Evolutionary conservation across 2,329 filamentous ascomycete genomes (phyloP).

Genomic region (Diaporthe batatas): DNA sequence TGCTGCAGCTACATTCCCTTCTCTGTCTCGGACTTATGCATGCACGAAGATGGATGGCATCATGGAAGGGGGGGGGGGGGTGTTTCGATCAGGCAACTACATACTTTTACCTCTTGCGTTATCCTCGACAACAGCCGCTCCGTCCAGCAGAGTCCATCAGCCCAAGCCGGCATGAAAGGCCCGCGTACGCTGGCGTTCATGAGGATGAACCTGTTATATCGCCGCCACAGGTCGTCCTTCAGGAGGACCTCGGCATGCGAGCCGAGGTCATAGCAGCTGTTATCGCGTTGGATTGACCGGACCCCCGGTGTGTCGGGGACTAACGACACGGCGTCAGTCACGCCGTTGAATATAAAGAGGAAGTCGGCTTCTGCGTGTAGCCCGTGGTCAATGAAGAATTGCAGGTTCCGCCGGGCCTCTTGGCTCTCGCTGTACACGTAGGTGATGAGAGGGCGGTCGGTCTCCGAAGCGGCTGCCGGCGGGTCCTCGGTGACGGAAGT

Average conservation of each 20-base stretch:
- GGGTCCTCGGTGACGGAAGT: neutral
- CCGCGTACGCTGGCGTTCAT: too few species aligned
- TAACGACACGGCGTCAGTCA: conserved; percentile 43
- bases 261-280: conserved; percentile 48
- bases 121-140: too few species aligned
- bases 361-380: conserved; percentile 51
- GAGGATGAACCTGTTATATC: too few species aligned
- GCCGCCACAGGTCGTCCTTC: too few species aligned
- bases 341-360: conserved; percentile 52
- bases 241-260: too few species aligned
- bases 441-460: conserved; percentile 45
- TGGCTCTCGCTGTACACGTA: conserved; percentile 51
- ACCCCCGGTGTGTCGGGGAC: conserved; percentile 46
- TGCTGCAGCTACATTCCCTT: neutral
- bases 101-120: too few species aligned
- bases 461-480: neutral
- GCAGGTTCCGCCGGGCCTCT: conserved; percentile 47
- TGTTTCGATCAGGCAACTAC: conserved; percentile 31
- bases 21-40: neutral
- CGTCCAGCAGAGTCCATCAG: too few species aligned
- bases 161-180: too few species aligned
- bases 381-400: conserved; percentile 51
- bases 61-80: neutral
- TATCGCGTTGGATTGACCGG: conserved; percentile 45
- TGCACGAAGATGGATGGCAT: neutral